Evolutionary conservation across 2,329 filamentous ascomycete species (phyloP), one percentile per base, ranked within the genome.

Genomic region (Apiospora rasikravindrae): DNA sequence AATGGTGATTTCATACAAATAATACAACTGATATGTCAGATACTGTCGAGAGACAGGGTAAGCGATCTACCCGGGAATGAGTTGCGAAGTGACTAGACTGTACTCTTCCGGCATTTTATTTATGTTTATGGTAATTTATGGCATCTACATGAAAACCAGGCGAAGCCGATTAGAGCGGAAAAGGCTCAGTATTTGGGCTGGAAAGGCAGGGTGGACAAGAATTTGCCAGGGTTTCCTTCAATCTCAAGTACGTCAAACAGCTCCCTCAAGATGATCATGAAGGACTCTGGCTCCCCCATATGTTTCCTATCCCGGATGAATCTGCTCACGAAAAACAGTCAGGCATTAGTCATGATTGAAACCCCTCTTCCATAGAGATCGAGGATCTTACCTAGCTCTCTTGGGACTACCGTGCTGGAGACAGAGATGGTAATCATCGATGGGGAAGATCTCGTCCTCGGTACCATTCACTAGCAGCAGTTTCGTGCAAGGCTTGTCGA

Each of bases 381-480:
- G 33, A 26, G 11, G 47, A 16, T 75, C 76, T 67, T 73, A 80
- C 78, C 78, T 76, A 51, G 82, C 87, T 76, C 88, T 84, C 80
- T 90, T 90, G 1, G 87, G 84, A 26, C 81, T 77, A 0, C 88
- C 88, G 77, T 87, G 85, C 75, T 85, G 82, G 67, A 90, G 75
- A 37, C 86, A 86, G 53, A 90, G 78, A 74, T 88, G 87, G 71
- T 88, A 87, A 75, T 90, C 89, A 75, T 90, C 89, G 66, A 90
- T 88, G 0, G 89, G 89, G 79, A 91, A 90, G 67, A 91, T 89
- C 81, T 89, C 88, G 76, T 90, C 89, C 42, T 87, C 84, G 1
- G 85, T 87, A 0, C 89, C 83, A 75, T 91, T 90, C 11, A 90
- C 88, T 7, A 90, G 80, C 49, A 91, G 77, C 70, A 90, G 72